phyloP scores from a whole-genome alignment of 805 yeast species.

The Metschnikowia noctiluminum region DNA sequence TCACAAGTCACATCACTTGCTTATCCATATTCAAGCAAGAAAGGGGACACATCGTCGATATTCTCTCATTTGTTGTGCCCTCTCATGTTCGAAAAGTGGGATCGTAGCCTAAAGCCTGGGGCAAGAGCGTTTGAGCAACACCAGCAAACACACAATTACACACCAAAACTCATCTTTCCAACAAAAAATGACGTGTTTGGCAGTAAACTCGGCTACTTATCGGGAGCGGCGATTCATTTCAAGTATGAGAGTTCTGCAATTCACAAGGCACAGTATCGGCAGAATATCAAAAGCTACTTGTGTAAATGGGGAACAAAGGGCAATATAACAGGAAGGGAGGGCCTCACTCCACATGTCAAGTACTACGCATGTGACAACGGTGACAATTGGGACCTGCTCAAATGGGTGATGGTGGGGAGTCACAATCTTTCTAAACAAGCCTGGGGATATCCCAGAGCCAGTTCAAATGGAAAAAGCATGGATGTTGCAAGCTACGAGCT shows the following conservation, averaged over 20 bases:
- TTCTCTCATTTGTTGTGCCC: conserved; percentile 50
- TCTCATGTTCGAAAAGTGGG: conserved; percentile 30
- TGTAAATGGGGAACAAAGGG: conserved; percentile 39
- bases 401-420: conserved; percentile 73
- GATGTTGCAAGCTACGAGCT: conserved; percentile 38
- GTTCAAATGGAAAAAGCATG: conserved; percentile 18
- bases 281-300: conserved; percentile 41
- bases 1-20: conserved; percentile 51
- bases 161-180: conserved; percentile 44
- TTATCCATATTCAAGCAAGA: conserved; percentile 33
- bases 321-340: conserved; percentile 28
- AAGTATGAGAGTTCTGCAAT: conserved; percentile 26
- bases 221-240: conserved; percentile 52
- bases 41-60: conserved; percentile 34
- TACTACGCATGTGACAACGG: conserved; percentile 55
- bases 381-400: conserved; percentile 46
- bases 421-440: conserved; percentile 76
- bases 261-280: conserved; percentile 36
- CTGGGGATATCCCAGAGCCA: conserved; percentile 56
- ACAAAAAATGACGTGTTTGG: conserved; percentile 36
- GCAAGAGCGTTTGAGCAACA: conserved; percentile 18
- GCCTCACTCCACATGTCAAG: conserved; percentile 64
- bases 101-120: conserved; percentile 28
- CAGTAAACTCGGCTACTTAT: conserved; percentile 42
- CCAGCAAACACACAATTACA: conserved; percentile 24